Conservation (phyloP, 257 asterid species). For the Fraxinus americana region DNA sequence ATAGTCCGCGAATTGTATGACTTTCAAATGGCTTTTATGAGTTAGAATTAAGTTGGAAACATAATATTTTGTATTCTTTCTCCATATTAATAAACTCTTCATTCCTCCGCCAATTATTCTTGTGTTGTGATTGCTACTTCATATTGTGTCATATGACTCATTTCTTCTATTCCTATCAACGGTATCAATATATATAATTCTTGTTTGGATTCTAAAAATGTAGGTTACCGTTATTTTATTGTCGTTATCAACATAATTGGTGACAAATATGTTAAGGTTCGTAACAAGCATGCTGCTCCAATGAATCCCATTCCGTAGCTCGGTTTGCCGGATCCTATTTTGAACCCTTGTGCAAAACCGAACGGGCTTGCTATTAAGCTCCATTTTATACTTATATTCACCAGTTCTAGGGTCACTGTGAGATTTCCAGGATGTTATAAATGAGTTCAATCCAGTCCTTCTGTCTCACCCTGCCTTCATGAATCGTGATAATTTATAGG, state of each 20-base stretch:
- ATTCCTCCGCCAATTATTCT: no score
- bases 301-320: constrained; percentile 40
- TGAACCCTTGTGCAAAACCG: constrained; percentile 11
- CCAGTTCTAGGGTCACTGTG: constrained; percentile 40
- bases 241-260: constrained; percentile 29
- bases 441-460: constrained; percentile 31
- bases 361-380: constrained; percentile 33
- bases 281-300: background rate
- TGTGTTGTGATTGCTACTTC: no score
- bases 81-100: no score
- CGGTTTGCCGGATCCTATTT: constrained; percentile 33
- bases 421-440: constrained; percentile 48
- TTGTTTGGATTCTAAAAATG: no score
- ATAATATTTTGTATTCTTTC: no score
- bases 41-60: no score
- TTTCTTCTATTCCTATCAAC: no score
- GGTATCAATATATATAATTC: no score
- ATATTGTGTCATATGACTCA: no score
- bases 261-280: constrained; percentile 18
- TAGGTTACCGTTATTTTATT: constrained; percentile 22
- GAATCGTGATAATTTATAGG: constrained; percentile 32
- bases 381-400: constrained; percentile 32
- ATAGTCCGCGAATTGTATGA: no score
- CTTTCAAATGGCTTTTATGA: no score
- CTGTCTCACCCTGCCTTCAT: constrained; percentile 38